A percentile compares a stretch with the other conserved stretches of the same genome.
These are phyloP conservation scores for Backusella tuberculispora DNA, from an alignment of 192 early-diverging fungal genomes.

Conservation along the genomic window DNA sequence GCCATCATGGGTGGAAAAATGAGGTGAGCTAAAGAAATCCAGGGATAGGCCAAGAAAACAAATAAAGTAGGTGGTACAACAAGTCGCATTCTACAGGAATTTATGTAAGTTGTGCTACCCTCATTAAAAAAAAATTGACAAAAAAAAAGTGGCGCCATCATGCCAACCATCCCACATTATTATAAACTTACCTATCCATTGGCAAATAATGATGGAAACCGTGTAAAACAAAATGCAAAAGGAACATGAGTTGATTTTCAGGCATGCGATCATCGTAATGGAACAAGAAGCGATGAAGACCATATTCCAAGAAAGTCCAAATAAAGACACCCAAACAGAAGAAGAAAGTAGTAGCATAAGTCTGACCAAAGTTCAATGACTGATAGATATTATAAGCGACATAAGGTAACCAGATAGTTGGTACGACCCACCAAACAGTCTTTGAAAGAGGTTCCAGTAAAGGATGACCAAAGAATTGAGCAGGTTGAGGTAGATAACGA, in stretches of 20 bases:
- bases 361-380: slow-evolving; percentile 38
- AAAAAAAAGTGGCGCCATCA: slow-evolving; percentile 2
- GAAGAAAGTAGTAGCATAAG: slow-evolving; percentile 44
- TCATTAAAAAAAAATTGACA: background rate
- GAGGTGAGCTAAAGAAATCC: slow-evolving; percentile 53
- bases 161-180: background rate
- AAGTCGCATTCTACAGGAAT: slow-evolving; percentile 71
- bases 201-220: slow-evolving; percentile 97
- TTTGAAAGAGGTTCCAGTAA: slow-evolving; percentile 84
- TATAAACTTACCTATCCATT: slow-evolving; percentile 78
- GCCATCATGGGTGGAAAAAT: slow-evolving; percentile 68
- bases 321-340: slow-evolving; percentile 74
- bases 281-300: slow-evolving; percentile 91
- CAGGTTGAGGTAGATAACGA: slow-evolving; percentile 74
- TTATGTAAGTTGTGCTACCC: background rate
- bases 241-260: slow-evolving; percentile 75
- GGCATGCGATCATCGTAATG: slow-evolving; percentile 90
- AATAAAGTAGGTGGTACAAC: slow-evolving; percentile 94
- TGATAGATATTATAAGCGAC: slow-evolving; percentile 50
- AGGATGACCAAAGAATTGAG: slow-evolving; percentile 82
- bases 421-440: slow-evolving; percentile 92
- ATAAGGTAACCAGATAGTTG: slow-evolving; percentile 86
- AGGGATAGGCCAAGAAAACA: slow-evolving; percentile 64
- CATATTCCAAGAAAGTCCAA: slow-evolving; percentile 92
- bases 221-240: slow-evolving; percentile 88